Conservation (phyloP, 2,329 filamentous ascomycete genomes). For the Aspergillus sp. region DNA sequence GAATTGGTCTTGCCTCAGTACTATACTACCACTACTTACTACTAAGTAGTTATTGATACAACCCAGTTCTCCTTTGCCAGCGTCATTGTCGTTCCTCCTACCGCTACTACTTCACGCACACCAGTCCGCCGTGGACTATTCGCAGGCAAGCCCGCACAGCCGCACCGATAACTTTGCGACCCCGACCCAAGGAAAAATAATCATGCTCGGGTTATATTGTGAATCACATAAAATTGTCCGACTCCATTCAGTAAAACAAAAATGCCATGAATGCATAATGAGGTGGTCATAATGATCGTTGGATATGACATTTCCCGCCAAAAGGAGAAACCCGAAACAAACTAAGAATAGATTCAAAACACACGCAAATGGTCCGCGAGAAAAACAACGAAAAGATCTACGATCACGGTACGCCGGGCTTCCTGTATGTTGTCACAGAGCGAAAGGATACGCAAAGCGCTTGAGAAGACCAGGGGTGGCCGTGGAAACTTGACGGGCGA, state of each 20-base stretch:
- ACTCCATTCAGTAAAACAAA: conserved; percentile 27
- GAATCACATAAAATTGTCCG: conserved; percentile 24
- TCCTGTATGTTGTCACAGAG: conserved; percentile 37
- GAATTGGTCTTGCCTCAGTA: conserved; percentile 15
- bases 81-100: conserved; percentile 6
- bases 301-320: conserved; percentile 36
- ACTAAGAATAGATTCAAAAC: conserved; percentile 20
- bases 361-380: conserved; percentile 25
- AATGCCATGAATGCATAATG: conserved; percentile 41
- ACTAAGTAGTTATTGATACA: conserved; percentile 11
- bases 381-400: conserved; percentile 34
- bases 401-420: conserved; percentile 41
- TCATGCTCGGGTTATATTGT: conserved; percentile 18
- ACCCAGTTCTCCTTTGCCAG: conserved; percentile 9
- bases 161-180: conserved; percentile 14
- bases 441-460: conserved; percentile 26
- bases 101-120: neutral
- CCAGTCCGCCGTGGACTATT: neutral
- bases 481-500: conserved; percentile 25
- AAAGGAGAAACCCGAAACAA: conserved; percentile 22
- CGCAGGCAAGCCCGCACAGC: conserved; percentile 8
- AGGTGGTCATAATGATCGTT: conserved; percentile 41
- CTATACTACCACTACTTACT: conserved; percentile 3
- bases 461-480: conserved; percentile 27
- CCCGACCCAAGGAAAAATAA: conserved; percentile 15